Percentiles rank a stretch among this genome's conserved stretches.
Conservation (phyloP, 768 basidiomycete species). For the Cystobasidium ongulense region DNA sequence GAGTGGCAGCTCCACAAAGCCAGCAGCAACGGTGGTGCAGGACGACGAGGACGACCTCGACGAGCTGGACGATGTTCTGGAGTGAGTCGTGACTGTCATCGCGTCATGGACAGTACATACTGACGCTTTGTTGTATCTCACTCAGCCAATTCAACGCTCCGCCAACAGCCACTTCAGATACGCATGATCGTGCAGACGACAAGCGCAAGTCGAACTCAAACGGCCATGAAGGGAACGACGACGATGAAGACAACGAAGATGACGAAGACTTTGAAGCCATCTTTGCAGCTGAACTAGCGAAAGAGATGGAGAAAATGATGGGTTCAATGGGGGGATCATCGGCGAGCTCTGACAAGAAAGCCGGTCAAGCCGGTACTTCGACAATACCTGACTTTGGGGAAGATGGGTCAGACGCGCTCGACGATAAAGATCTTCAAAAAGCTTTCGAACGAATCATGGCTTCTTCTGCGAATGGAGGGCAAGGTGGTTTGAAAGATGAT, state of each 20-base stretch:
- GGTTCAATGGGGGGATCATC: constrained; percentile 16
- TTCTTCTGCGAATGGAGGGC: constrained; percentile 18
- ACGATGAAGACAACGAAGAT: constrained; percentile 37
- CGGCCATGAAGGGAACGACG: background rate
- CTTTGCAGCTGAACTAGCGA: constrained; percentile 32
- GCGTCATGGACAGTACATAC: background rate
- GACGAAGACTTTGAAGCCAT: constrained; percentile 37
- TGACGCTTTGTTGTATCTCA: background rate
- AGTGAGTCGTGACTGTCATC: background rate
- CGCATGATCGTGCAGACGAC: constrained; percentile 13
- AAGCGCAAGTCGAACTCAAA: background rate
- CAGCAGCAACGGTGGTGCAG: background rate
- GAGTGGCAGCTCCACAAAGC: background rate
- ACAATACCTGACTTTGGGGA: background rate
- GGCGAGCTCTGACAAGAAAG: background rate
- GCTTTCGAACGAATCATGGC: constrained; percentile 33
- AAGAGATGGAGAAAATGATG: constrained; percentile 36
- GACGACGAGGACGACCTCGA: constrained; percentile 28
- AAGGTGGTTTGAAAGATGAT: background rate
- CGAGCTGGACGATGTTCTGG: constrained; percentile 32
- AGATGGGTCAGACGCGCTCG: background rate
- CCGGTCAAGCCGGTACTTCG: constrained; percentile 10
- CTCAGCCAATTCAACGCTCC: constrained; percentile 18
- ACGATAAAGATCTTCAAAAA: constrained; percentile 32
- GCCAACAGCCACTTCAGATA: background rate